Conservation (phyloP, 352 stramenopile genomes). For the Plasmopara halstedii region DNA sequence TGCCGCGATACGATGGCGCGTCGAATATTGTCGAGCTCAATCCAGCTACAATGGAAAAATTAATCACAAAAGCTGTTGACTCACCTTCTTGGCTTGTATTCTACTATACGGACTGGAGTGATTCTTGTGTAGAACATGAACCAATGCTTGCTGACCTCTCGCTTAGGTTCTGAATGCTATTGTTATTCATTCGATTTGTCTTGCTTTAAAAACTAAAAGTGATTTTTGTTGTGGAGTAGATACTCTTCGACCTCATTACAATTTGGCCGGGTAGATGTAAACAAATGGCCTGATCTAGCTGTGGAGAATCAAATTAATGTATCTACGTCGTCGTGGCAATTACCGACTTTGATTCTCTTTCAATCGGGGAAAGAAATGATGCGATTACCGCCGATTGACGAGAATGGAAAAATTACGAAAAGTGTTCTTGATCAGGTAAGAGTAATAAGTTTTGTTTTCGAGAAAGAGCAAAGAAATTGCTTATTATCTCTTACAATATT, state of each 20-base stretch:
- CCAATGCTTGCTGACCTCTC: constrained; percentile 66
- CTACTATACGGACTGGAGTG: constrained; percentile 67
- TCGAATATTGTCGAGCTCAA: constrained; percentile 44
- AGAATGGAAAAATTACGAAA: constrained; percentile 46
- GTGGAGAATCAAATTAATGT: constrained; percentile 51
- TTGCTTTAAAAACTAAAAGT: too few relatives aligned
- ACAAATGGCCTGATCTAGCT: constrained; percentile 56
- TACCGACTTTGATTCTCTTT: constrained; percentile 73
- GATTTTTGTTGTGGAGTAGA: constrained; percentile 11
- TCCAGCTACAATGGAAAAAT: constrained; percentile 36
- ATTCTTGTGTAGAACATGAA: constrained; percentile 66
- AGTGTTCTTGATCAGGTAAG: constrained; percentile 52
- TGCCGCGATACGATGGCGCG: constrained; percentile 57
- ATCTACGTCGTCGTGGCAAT: constrained; percentile 53
- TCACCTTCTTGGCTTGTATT: constrained; percentile 62
- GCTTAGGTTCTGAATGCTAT: constrained; percentile 36
- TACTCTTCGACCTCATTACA: constrained; percentile 41
- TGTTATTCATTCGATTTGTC: too few relatives aligned
- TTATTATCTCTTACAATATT: constrained; percentile 1
- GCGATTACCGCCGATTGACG: constrained; percentile 47
- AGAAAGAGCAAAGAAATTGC: not conserved
- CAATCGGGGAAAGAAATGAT: constrained; percentile 47
- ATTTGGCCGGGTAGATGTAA: constrained; percentile 63
- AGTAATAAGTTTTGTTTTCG: not conserved
- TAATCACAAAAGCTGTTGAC: constrained; percentile 27